Evolutionary conservation across 2,329 filamentous ascomycete genomes (phyloP), one percentile per base, ranked within the genome.

Genomic region (Fusarium musae): DNA sequence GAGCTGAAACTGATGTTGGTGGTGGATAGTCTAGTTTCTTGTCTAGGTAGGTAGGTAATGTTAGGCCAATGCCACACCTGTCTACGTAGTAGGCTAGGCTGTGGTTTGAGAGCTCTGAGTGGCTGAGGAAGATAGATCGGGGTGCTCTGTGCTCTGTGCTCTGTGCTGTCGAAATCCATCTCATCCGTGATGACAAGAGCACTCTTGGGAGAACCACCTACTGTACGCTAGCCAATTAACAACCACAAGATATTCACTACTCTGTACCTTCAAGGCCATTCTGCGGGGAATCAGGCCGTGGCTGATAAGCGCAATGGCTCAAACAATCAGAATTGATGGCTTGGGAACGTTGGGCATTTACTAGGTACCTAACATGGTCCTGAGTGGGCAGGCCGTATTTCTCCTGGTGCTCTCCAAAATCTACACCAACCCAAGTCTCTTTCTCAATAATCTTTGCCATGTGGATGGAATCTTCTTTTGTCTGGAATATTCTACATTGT

Each of bases 1-100:
- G 15, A 59, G 42, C 8, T 50, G 56, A 49, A 50, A 21, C 42
- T 50, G 56, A 59, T 37, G 42, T n/a, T 58, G 42, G 32, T 28
- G 64, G 61, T 49, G 63, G 63, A 9, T 60, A 73, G 66, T 76
- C 75, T 60, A 73, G 66, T 76, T 76, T 64, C 47, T 60, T 44
- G 57, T 52, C 63, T 43, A 34, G 4, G 32, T 34, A 34, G 4
- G 32, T 34, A 26, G 26, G 26, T 26, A 57, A 64, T 67, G 49
- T 63, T 21, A 66, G 57, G 42, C 49, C 34, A 57, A 70, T 54
- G 69, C 72, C 57, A 59, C 63, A 72, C 59, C 63, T 74, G 59
- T 53, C 28, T 69, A 42, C 17, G 17, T 19, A 19, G 36, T 37
- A 37, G 36, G 36, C 36, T 37, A 34, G 60, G 63, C 49, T 43